Evolutionary conservation across 257 asterid species (phyloP), one percentile per base, ranked within the genome.

Genomic region (Solanum bulbocastanum): DNA sequence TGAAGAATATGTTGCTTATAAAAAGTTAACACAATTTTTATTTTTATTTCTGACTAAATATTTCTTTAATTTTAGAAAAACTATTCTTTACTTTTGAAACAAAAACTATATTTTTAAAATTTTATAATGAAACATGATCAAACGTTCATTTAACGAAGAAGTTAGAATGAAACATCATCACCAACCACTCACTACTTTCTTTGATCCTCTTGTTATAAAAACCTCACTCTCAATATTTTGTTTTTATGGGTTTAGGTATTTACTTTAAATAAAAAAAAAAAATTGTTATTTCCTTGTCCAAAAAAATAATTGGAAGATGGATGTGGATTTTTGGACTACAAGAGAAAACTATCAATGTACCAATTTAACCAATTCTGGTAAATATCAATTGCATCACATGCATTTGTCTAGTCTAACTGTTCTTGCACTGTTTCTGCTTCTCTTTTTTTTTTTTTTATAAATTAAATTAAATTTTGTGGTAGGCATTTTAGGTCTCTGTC

Each of bases 301-400:
- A 74, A 79, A 44, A 35, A 90, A 88, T 85, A 72, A 81, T 4
- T 15, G 42, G 42, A 81, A 49, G 62, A 94, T 96, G 94, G 97
- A 94, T 92, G 82, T 88, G 84, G 96, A 91, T 83, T 94, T 93
- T 93, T 96, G 98, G 98, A 94, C 94, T 89, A 90, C 94, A 44
- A 92, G 96, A 89, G 93, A 91, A 93, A 93, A 93, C 60, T 90
- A 75, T 32, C 94, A 91, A 92, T 88, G 92, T 89, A 87, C 93
- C 65, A 88, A 93, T 89, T 90, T 91, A 39, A 87, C 82, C 88
- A 93, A 73, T 74, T 91, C 94, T 87, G 97, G 98, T 96, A 90
- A 86, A 33, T 36, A 52, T 44, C 58, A 62, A 72, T 84, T 58
- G 65, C 33, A 37, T 23, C 78, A 42, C 87, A 42, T 42, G 35